phyloP scores from a whole-genome alignment of 805 yeast genomes.

The Metschnikowia anglica region DNA sequence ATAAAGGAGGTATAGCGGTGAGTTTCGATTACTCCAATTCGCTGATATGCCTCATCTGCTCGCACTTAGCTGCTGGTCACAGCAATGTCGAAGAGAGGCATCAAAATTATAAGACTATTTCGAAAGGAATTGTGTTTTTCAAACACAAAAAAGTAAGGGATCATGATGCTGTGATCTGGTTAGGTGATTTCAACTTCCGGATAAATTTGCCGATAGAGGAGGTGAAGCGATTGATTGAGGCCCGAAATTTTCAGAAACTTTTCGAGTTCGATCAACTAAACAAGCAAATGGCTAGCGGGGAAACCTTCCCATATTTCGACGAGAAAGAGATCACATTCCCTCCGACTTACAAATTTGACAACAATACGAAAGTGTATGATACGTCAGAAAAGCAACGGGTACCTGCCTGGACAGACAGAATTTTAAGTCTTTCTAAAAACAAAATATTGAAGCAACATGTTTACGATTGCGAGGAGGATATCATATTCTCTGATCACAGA shows the following conservation, averaged over 20 bases:
- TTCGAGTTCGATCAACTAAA: slow-evolving; percentile 76
- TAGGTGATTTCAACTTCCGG: slow-evolving; percentile 93
- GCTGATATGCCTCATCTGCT: slow-evolving; percentile 72
- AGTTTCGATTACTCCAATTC: slow-evolving; percentile 66
- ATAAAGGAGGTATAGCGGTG: slow-evolving; percentile 77
- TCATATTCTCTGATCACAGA: slow-evolving; percentile 81
- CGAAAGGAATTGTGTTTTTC: slow-evolving; percentile 66
- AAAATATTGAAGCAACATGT: slow-evolving; percentile 54
- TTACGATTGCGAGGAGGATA: slow-evolving; percentile 58
- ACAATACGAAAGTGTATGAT: slow-evolving; percentile 79
- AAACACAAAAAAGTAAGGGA: slow-evolving; percentile 57
- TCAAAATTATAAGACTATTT: slow-evolving; percentile 77
- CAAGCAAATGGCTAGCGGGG: slow-evolving; percentile 68
- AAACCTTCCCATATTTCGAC: slow-evolving; percentile 75
- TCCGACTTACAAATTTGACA: slow-evolving; percentile 94
- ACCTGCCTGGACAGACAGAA: slow-evolving; percentile 98
- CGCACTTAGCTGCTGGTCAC: slow-evolving; percentile 94
- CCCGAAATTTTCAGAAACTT: slow-evolving; percentile 49
- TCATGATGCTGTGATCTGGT: slow-evolving; percentile 82
- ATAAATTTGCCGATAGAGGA: slow-evolving; percentile 68
- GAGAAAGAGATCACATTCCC: slow-evolving; percentile 79
- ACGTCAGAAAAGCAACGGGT: slow-evolving; percentile 87
- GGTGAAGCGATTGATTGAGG: slow-evolving; percentile 54
- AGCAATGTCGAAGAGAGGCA: slow-evolving; percentile 80
- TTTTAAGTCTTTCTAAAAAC: slow-evolving; percentile 59